phyloP scores from a whole-genome alignment of 805 yeast species.

The Cyberlindnera mycetangii region DNA sequence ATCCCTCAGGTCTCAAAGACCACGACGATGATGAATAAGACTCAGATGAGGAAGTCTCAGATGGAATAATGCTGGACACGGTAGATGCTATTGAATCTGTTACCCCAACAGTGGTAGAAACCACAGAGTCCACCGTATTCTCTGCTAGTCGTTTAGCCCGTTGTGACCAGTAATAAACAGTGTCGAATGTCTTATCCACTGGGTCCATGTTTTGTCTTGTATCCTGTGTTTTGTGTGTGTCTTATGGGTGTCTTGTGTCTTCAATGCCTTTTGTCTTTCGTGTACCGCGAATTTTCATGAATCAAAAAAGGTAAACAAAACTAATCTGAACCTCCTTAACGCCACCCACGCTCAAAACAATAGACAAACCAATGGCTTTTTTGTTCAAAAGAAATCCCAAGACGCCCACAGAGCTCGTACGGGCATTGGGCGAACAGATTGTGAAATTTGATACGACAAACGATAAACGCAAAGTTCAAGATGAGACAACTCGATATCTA shows the following conservation, averaged over 20 bases:
- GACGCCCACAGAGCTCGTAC: conserved; percentile 80
- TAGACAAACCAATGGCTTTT: too few species aligned
- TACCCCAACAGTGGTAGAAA: conserved; percentile 2
- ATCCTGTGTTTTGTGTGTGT: too few species aligned
- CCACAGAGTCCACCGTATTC: conserved; percentile 6
- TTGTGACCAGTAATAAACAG: conserved; percentile 21
- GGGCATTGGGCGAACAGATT: conserved; percentile 71
- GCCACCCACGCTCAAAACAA: too few species aligned
- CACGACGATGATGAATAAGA: background rate
- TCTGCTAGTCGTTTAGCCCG: conserved; percentile 5
- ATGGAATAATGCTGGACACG: background rate
- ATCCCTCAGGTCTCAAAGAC: background rate
- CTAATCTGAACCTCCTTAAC: too few species aligned
- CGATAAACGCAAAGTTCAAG: conserved; percentile 51
- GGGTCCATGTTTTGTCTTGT: conserved; percentile 16
- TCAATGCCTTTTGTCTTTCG: too few species aligned
- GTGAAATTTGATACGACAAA: conserved; percentile 44
- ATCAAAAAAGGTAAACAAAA: too few species aligned
- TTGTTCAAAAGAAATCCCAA: conserved; percentile 88
- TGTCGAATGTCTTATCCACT: conserved; percentile 19
- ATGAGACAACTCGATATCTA: conserved; percentile 67
- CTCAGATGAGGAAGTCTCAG: background rate
- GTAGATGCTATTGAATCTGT: conserved; percentile 5
- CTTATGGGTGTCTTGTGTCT: too few species aligned
- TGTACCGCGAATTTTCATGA: too few species aligned